Conservation (phyloP, 768 basidiomycete genomes). For the Tremella yokohamensis region DNA sequence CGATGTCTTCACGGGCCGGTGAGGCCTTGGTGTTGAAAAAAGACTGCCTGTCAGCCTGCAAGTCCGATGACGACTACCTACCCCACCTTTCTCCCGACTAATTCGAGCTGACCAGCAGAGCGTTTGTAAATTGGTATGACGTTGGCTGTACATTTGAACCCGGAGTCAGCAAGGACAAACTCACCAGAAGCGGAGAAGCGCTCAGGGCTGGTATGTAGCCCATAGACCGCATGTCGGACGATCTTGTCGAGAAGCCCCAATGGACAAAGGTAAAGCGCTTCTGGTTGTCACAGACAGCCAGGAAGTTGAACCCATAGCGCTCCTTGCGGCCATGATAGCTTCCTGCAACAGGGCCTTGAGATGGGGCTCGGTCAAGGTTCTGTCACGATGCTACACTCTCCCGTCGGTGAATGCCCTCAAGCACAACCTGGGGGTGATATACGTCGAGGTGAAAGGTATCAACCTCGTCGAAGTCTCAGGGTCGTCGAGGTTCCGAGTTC, state of each 20-base stretch:
- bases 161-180: conserved; percentile 2
- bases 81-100: background rate
- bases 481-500: no score
- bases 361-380: conserved; percentile 7
- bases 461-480: no score
- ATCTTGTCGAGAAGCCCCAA: conserved; percentile 1
- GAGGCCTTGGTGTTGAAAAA: conserved; percentile 2
- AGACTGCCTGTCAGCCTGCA: background rate
- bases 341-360: background rate
- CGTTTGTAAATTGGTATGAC: conserved; percentile 4
- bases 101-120: background rate
- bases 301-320: conserved; percentile 1
- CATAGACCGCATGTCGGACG: background rate
- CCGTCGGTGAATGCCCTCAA: no score
- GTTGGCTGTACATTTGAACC: conserved; percentile 1
- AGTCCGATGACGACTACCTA: background rate
- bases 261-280: conserved; percentile 9
- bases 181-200: background rate
- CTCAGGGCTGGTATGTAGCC: background rate
- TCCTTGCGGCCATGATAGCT: conserved; percentile 4
- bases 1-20: background rate
- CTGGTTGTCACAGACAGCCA: conserved; percentile 2
- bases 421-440: no score
- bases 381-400: no score
- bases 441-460: no score